Evolutionary conservation across 2,329 filamentous ascomycete genomes (phyloP), one percentile per base, ranked within the genome.

Genomic region (Colletotrichum liaoningense): DNA sequence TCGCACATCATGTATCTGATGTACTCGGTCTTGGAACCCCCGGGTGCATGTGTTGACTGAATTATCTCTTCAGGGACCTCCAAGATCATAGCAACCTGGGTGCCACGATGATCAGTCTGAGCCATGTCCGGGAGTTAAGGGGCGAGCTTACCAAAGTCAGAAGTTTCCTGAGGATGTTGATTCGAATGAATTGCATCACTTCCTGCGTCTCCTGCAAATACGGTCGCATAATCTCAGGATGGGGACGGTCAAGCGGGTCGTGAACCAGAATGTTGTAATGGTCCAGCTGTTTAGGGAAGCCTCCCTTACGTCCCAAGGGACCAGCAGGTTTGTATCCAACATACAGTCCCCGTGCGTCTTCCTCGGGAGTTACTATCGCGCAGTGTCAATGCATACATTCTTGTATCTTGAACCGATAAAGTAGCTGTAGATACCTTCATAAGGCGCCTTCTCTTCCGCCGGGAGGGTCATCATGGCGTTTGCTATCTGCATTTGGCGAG

Each of bases 31-130:
- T 78, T 81, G 24, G 79, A 77, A 14, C 78, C 77, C 4, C 79
- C 77, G 38, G 82, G 83, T 1, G 78, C 75, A 68, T 85, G 83
- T 1, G 79, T 79, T 14, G 80, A 76, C 0, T 80, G 79, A 60
- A 85, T 80, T 54, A 78, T 79, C 69, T 83, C 78, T 64, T 82
- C 80, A 1, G 82, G 82, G 1, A 85, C 74, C 63, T 84, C 81
- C 2, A 54, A 54, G 22, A 54, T 54, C 9, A 54, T 54, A 42
- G 38, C 38, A 42, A 42, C 38, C 38, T 42, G 38, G 16, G 38
- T 42, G 3, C 14, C 38, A 42, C 8, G 3, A 19, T 7, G 6
- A 42, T 42, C 2, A 42, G 16, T 7, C 16, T 19, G 16, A 42
- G 38, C 38, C 16, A 16, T 14, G 2, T 42, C 6, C 1, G 5